A percentile compares a stretch with the other conserved stretches of the same genome.
Evolutionary conservation across 192 early-diverging fungal species (phyloP).

Genomic region (Coemansia sp.): DNA sequence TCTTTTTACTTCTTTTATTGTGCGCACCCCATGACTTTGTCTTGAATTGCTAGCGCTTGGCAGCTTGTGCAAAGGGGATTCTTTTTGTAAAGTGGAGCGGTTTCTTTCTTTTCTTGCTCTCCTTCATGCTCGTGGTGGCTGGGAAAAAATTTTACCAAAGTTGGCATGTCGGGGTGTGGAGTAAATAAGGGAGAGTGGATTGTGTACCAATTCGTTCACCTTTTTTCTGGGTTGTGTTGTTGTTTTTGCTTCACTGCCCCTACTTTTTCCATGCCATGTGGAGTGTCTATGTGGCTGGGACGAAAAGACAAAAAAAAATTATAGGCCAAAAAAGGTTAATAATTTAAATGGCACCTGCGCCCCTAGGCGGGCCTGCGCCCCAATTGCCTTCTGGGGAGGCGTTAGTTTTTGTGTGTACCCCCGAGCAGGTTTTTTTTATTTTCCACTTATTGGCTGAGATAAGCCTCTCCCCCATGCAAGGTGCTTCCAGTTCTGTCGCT

Average conservation of each 20-base stretch:
- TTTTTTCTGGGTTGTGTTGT: not conserved
- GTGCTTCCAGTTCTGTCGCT: not conserved
- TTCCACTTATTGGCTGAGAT: slow-evolving; percentile 2
- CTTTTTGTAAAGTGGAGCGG: not conserved
- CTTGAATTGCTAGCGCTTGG: not conserved
- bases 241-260: slow-evolving; percentile 1
- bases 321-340: not conserved
- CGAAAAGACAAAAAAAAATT: not conserved
- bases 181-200: not conserved
- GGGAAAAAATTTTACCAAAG: not conserved
- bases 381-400: not conserved
- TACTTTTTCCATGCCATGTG: not conserved
- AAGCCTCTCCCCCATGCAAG: not conserved
- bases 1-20: not conserved
- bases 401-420: not conserved
- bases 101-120: not conserved
- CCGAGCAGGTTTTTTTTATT: not conserved
- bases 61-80: not conserved
- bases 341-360: not conserved
- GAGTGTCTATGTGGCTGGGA: not conserved
- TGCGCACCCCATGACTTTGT: not conserved
- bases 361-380: not conserved
- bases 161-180: not conserved
- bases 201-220: not conserved
- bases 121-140: not conserved